Evolutionary conservation across 805 yeast species (phyloP), one percentile per base, ranked within the genome.

Genomic region (Candida vaughaniae): DNA sequence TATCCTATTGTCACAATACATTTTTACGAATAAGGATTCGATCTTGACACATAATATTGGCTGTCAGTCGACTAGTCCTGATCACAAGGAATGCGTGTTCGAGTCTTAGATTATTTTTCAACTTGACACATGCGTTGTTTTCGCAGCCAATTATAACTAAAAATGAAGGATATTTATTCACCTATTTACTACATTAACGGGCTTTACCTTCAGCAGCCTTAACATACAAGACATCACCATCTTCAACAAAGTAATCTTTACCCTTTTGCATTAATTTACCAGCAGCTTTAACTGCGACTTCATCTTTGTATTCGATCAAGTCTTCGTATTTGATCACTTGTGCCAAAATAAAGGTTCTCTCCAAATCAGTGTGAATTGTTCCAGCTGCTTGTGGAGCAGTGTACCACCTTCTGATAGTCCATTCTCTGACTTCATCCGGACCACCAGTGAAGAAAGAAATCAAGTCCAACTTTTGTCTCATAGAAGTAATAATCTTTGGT

Each of bases 331-430:
- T 90, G 56, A 88, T 88, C 48, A 93, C 85, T 62, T 88, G 89
- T 30, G 98, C 99, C 53, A 88, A 80, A 55, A 93, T 89, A 62
- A 93, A 93, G 16, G 98, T 91, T 63, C 83, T 86, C 77, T 87
- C 90, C 61, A 91, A 78, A 68, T 91, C 99, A 26, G 90, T 85
- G 65, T 93, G 99, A 54, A 91, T 91, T 30, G 93, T 95, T 61
- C 97, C 98, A 16, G 99, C 99, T 30, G 99, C 98, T 57, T 85
- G 89, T n/a, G 99, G 99, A 36, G 97, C 97, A 52, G 86, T 82
- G 31, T 91, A 85, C 52, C 95, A 95, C 51, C 74, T 71, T 67
- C 98, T 80, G 46, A 93, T 80, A 23, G 99, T 93, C 99, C 99
- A 93, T 66, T 95, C 97, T 64, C 97, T 84, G 34, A 90, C 95